Conservation (phyloP, 2,329 filamentous ascomycete genomes). For the Coniosporium tulheliwenetii region DNA sequence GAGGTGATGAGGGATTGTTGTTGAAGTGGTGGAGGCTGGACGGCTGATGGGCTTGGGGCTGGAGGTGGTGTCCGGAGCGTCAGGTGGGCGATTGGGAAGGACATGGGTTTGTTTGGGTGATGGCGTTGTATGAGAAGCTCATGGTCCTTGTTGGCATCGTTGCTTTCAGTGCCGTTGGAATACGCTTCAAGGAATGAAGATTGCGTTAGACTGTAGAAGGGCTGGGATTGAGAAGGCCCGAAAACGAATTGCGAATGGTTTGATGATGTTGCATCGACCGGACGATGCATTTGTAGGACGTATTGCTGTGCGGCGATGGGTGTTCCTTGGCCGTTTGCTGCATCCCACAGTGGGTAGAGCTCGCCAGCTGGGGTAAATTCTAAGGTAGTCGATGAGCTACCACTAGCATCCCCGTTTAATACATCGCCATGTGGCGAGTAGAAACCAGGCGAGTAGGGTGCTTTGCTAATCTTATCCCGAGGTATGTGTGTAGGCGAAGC, state of each 20-base stretch:
- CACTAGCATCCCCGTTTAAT: too few relatives aligned
- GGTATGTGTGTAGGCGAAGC: slow-evolving; percentile 1
- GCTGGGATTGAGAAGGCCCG: background rate
- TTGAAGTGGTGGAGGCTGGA: background rate
- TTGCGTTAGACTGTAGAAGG: slow-evolving; percentile 2
- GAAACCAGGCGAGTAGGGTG: slow-evolving; percentile 1
- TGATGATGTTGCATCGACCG: background rate
- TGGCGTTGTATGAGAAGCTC: slow-evolving; percentile 1
- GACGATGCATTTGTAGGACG: background rate
- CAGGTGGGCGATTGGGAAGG: slow-evolving; percentile 1
- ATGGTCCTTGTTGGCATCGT: background rate
- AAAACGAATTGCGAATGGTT: background rate
- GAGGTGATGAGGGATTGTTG: slow-evolving; percentile 13
- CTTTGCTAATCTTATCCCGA: slow-evolving; percentile 1
- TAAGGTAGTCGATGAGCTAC: too few relatives aligned
- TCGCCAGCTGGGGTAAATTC: background rate
- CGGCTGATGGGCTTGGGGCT: background rate
- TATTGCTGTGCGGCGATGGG: background rate
- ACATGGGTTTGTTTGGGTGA: background rate
- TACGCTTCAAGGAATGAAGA: background rate
- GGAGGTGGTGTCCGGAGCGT: background rate
- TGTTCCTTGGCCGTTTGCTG: slow-evolving; percentile 1
- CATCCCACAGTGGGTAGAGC: slow-evolving; percentile 1
- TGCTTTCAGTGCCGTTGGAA: background rate
- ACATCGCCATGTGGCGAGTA: background rate